Evolutionary conservation across 148 eudicot species (phyloP).

Genomic region (Diospyros lotus): DNA sequence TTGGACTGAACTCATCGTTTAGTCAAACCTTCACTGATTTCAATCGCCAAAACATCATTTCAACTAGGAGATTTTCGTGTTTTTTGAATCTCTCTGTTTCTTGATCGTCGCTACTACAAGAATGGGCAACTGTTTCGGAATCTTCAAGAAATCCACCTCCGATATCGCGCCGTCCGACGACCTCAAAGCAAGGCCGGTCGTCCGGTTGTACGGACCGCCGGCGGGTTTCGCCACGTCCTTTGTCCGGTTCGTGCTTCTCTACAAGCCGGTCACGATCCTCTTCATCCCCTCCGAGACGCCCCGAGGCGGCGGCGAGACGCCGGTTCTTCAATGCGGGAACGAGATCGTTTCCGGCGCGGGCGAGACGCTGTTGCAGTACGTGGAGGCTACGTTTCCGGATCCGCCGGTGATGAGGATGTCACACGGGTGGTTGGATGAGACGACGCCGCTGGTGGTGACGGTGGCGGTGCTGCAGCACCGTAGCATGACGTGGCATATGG

Average conservation of each 20-base stretch:
- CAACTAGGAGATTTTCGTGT: neutral
- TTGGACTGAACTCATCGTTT: neutral
- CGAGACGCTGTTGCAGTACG: slow-evolving; percentile 35
- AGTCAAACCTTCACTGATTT: slow-evolving; percentile 1
- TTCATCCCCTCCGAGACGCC: slow-evolving; percentile 46
- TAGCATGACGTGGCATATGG: slow-evolving; percentile 81
- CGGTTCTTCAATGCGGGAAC: slow-evolving; percentile 26
- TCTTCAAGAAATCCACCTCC: slow-evolving; percentile 27
- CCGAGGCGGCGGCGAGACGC: slow-evolving; percentile 24
- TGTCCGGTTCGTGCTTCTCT: slow-evolving; percentile 55
- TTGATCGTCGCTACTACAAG: neutral
- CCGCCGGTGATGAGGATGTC: slow-evolving; percentile 31
- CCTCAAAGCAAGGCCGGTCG: slow-evolving; percentile 18
- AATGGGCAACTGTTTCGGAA: slow-evolving; percentile 37
- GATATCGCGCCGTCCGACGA: slow-evolving; percentile 41
- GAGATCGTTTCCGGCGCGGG: slow-evolving; percentile 52
- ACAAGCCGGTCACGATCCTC: slow-evolving; percentile 50
- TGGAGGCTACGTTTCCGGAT: slow-evolving; percentile 53
- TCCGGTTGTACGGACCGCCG: slow-evolving; percentile 48
- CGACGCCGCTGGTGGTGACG: slow-evolving; percentile 47
- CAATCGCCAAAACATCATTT: neutral
- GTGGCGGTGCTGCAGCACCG: slow-evolving; percentile 64
- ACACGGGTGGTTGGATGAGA: slow-evolving; percentile 16
- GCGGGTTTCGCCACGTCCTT: slow-evolving; percentile 33
- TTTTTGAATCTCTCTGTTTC: neutral